Evolutionary conservation across 306 rosid species (phyloP).

Genomic region (Sechiopsis laciniata): DNA sequence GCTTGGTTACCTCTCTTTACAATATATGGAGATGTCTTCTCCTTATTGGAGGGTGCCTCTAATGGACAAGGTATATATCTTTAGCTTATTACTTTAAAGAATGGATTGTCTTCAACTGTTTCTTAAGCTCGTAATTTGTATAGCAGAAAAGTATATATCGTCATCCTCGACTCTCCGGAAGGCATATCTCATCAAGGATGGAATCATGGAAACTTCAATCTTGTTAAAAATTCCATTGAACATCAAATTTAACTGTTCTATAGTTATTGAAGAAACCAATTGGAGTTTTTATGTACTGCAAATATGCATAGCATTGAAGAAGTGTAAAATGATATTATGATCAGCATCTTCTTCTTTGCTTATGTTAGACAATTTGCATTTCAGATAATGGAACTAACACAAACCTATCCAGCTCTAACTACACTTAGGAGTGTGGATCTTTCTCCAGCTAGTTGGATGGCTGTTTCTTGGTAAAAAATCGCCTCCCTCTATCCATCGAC

Average conservation of each 20-base stretch:
- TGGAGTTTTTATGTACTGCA: neutral
- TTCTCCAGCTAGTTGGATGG: slow-evolving; percentile 92
- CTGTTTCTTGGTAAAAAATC: slow-evolving; percentile 71
- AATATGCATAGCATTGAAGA: neutral
- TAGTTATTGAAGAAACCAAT: neutral
- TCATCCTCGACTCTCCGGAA: too few relatives aligned
- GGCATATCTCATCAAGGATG: too few relatives aligned
- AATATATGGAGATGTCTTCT: slow-evolving; percentile 47
- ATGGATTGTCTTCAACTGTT: too few relatives aligned
- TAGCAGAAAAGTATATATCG: neutral
- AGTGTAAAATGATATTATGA: slow-evolving; percentile 10
- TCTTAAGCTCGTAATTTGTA: neutral
- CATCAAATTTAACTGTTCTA: too few relatives aligned
- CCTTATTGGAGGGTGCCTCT: slow-evolving; percentile 65
- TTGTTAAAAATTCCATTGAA: too few relatives aligned
- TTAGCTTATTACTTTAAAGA: neutral
- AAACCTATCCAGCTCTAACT: slow-evolving; percentile 42
- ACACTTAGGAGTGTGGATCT: slow-evolving; percentile 67
- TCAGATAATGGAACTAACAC: slow-evolving; percentile 57
- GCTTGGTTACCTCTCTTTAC: slow-evolving; percentile 53
- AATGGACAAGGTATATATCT: slow-evolving; percentile 48
- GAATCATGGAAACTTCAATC: too few relatives aligned
- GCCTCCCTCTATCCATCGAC: neutral
- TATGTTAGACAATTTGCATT: neutral
- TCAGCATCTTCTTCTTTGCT: slow-evolving; percentile 2